Evolutionary conservation across 2,329 filamentous ascomycete genomes (phyloP).

Genomic region (Blastomyces parvus): DNA sequence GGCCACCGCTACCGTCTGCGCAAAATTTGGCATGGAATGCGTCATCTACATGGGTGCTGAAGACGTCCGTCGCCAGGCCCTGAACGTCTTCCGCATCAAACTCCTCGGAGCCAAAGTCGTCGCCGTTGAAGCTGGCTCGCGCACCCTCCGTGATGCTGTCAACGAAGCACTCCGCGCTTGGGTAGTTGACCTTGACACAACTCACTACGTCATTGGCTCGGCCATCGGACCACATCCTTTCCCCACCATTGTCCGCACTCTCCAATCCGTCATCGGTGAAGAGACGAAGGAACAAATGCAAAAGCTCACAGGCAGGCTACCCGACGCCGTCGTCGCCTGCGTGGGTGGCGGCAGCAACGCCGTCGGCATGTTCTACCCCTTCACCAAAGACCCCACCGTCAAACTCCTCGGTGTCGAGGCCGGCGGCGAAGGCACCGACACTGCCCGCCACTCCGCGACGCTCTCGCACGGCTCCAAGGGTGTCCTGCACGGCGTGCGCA

Average conservation of each 20-base stretch:
- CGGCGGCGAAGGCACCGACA: constrained; percentile 85
- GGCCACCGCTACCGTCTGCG: constrained; percentile 91
- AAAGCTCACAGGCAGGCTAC: constrained; percentile 73
- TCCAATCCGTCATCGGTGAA: constrained; percentile 91
- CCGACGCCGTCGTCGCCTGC: constrained; percentile 91
- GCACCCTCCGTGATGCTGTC: constrained; percentile 75
- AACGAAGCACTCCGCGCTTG: constrained; percentile 92
- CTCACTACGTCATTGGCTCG: constrained; percentile 96
- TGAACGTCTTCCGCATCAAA: constrained; percentile 98
- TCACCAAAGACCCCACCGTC: constrained; percentile 72
- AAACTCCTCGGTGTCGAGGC: constrained; percentile 91
- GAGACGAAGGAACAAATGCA: constrained; percentile 92
- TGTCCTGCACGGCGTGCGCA: constrained; percentile 89
- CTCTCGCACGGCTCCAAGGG: constrained; percentile 79
- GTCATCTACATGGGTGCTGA: constrained; percentile 98
- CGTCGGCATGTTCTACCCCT: constrained; percentile 96
- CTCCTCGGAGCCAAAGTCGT: constrained; percentile 87
- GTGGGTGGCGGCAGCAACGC: constrained; percentile 95
- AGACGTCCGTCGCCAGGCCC: constrained; percentile 86
- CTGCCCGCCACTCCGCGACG: constrained; percentile 75
- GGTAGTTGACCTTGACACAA: constrained; percentile 86
- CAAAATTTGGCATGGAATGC: constrained; percentile 97
- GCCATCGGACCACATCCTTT: constrained; percentile 97
- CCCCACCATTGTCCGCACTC: constrained; percentile 92
- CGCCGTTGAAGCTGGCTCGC: constrained; percentile 81